phyloP scores from a whole-genome alignment of 2,329 filamentous ascomycete species.

The Exophiala lecanii-corni region DNA sequence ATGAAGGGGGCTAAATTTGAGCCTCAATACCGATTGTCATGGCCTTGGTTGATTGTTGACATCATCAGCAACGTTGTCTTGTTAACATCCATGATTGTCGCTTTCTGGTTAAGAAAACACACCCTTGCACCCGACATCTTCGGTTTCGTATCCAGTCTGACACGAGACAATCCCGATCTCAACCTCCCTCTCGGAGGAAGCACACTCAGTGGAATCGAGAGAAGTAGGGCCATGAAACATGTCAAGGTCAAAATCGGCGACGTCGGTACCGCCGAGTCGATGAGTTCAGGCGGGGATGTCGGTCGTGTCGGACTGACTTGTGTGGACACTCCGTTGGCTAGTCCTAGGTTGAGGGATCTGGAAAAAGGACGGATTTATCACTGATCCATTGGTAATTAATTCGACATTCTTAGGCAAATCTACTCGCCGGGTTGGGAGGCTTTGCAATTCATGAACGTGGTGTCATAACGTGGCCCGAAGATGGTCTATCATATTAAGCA shows the following conservation, averaged over 20 bases:
- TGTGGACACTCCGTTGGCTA: background rate
- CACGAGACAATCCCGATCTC: constrained; percentile 26
- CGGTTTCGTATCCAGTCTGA: constrained; percentile 23
- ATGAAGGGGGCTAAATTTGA: constrained; percentile 3
- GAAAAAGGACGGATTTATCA: background rate
- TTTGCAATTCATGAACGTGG: no score
- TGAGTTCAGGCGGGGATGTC: no score
- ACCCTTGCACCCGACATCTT: constrained; percentile 9
- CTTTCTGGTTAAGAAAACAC: background rate
- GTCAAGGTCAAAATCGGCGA: constrained; percentile 25
- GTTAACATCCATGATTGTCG: background rate
- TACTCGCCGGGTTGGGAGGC: no score
- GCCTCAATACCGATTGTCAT: constrained; percentile 2
- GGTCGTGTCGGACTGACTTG: constrained; percentile 18
- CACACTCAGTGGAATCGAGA: constrained; percentile 23
- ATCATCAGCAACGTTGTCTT: constrained; percentile 2
- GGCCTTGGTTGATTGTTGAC: constrained; percentile 6
- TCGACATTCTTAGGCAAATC: no score
- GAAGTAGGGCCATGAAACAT: constrained; percentile 21
- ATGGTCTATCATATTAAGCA: no score
- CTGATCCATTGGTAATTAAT: background rate
- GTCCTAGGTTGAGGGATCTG: background rate
- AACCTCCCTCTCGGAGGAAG: constrained; percentile 21
- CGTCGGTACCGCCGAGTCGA: constrained; percentile 17
- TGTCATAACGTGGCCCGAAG: no score